Conservation (phyloP, 441 rosid species). For the Populus trichocarpa region DNA sequence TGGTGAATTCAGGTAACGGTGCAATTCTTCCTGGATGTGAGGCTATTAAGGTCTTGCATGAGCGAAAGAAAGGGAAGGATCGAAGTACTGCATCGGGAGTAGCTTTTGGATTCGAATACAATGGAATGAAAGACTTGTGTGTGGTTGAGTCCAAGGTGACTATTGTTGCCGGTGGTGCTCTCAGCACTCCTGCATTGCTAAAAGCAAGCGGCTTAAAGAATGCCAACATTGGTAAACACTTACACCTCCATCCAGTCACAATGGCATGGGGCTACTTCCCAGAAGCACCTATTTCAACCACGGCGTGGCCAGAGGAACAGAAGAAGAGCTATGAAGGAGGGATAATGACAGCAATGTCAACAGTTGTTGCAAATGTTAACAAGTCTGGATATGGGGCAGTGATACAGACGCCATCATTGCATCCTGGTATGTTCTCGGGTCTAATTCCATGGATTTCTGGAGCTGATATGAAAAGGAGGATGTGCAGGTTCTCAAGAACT, state of each 20-base stretch:
- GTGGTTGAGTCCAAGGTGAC: constrained; percentile 56
- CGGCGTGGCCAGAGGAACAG: constrained; percentile 38
- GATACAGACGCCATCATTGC: constrained; percentile 73
- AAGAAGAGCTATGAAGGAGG: constrained; percentile 81
- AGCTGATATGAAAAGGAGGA: constrained; percentile 49
- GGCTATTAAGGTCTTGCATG: constrained; percentile 47
- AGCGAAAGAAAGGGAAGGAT: constrained; percentile 18
- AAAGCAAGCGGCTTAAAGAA: constrained; percentile 64
- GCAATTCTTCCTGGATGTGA: constrained; percentile 68
- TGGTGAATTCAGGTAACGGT: constrained; percentile 70
- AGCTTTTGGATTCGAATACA: constrained; percentile 38
- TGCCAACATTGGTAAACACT: constrained; percentile 56
- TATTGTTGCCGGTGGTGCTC: constrained; percentile 76
- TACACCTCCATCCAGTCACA: constrained; percentile 74
- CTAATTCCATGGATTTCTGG: constrained; percentile 76
- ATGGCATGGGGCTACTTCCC: constrained; percentile 91
- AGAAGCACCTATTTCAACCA: constrained; percentile 13
- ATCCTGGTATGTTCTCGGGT: constrained; percentile 73
- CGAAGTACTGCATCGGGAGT: constrained; percentile 49
- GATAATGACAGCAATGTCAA: constrained; percentile 84
- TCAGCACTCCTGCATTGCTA: constrained; percentile 54
- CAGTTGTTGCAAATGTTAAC: constrained; percentile 33
- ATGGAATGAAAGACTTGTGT: constrained; percentile 38
- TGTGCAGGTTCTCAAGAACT: constrained; percentile 64
- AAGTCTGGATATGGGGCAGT: constrained; percentile 55